Percentiles rank a stretch among this genome's conserved stretches.
Conservation (phyloP, 768 basidiomycete genomes). For the Mycena vitilis region DNA sequence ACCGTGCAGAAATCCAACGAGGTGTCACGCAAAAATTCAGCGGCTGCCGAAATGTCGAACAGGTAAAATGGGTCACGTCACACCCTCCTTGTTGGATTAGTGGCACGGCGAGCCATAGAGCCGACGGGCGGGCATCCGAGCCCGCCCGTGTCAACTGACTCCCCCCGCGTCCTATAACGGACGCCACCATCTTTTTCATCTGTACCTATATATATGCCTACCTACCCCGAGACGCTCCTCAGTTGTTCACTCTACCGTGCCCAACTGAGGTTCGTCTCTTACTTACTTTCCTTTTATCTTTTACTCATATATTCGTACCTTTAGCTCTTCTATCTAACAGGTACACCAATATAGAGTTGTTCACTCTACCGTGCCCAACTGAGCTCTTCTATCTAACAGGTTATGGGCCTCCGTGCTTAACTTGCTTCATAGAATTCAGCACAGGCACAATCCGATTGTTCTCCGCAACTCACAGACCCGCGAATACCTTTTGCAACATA, state of each 20-base stretch:
- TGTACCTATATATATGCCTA: too few relatives aligned
- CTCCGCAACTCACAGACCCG: background rate
- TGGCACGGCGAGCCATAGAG: too few relatives aligned
- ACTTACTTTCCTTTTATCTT: background rate
- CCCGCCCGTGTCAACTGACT: too few relatives aligned
- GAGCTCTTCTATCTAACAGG: background rate
- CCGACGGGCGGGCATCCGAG: too few relatives aligned
- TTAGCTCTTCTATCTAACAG: background rate
- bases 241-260: too few relatives aligned
- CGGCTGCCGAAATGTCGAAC: too few relatives aligned
- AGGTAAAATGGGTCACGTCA: too few relatives aligned
- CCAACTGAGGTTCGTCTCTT: background rate
- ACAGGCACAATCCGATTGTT: background rate
- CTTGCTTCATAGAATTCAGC: constrained; percentile 6
- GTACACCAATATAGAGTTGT: background rate
- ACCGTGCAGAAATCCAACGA: constrained; percentile 3
- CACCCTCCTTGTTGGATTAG: too few relatives aligned
- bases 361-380: background rate
- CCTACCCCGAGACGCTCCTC: too few relatives aligned
- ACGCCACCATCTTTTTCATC: too few relatives aligned
- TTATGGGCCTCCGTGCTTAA: constrained; percentile 3
- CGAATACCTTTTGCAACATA: background rate
- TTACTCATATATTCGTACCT: constrained; percentile 5
- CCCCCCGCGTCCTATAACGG: too few relatives aligned
- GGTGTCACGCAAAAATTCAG: too few relatives aligned